Evolutionary conservation across 306 rosid genomes (phyloP).

Genomic region (Prunus mongolica): DNA sequence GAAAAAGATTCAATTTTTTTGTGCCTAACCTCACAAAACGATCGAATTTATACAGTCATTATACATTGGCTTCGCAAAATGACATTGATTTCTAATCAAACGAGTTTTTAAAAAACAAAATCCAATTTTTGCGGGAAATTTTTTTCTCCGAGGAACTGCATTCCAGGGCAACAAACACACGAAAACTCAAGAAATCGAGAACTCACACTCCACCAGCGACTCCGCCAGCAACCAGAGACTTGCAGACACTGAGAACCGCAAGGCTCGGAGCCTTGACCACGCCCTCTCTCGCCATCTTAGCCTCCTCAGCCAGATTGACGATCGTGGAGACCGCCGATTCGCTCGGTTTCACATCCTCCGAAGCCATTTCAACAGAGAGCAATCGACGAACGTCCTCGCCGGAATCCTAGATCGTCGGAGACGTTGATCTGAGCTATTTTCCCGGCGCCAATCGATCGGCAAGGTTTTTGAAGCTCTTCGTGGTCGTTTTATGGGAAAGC

Average conservation of each 20-base stretch:
- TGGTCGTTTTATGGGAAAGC: conserved; percentile 16
- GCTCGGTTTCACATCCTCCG: conserved; percentile 83
- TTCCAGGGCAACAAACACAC: background rate
- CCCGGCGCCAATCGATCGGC: conserved; percentile 16
- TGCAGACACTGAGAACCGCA: conserved; percentile 70
- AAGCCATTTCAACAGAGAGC: conserved; percentile 50
- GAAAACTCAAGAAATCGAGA: conserved; percentile 22
- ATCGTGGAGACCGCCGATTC: conserved; percentile 80
- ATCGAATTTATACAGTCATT: background rate
- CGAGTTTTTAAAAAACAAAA: background rate
- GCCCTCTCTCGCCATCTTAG: conserved; percentile 87
- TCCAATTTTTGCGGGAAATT: background rate
- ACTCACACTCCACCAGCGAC: conserved; percentile 99
- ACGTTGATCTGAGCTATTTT: background rate
- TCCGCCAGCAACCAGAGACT: conserved; percentile 92
- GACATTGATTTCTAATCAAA: background rate
- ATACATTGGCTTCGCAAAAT: background rate
- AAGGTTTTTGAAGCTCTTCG: background rate
- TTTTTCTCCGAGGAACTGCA: background rate
- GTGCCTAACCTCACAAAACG: background rate
- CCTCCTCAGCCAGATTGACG: conserved; percentile 88
- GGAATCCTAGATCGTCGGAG: conserved; percentile 24
- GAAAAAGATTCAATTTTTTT: background rate
- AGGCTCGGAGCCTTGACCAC: conserved; percentile 65
- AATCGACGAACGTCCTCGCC: background rate